Conservation (phyloP, 352 stramenopile species). For the Pythium phragmiticola region DNA sequence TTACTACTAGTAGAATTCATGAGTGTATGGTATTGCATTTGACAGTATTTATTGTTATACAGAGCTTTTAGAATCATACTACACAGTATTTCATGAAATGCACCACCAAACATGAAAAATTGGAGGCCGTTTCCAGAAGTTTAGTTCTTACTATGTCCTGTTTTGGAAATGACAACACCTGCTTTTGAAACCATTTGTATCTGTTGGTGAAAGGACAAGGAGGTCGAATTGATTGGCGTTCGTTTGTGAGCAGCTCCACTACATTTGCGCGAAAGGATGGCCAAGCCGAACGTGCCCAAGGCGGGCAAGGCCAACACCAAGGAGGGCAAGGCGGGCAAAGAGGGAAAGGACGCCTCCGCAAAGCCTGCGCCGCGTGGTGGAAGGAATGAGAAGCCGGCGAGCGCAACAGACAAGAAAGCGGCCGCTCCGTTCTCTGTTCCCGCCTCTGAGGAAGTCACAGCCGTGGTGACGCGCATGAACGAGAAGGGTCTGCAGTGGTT, state of each 20-base stretch:
- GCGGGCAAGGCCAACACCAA: conserved; percentile 8
- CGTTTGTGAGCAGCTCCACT: conserved; percentile 9
- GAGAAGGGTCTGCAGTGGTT: conserved; percentile 31
- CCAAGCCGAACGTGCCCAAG: conserved; percentile 22
- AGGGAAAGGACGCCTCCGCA: not conserved
- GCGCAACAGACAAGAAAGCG: conserved; percentile 10
- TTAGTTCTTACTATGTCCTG: conserved; percentile 4
- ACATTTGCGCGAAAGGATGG: conserved; percentile 15
- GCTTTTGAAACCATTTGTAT: conserved; percentile 11
- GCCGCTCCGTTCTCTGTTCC: conserved; percentile 2
- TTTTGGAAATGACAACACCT: conserved; percentile 4
- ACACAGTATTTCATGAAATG: too few relatives aligned
- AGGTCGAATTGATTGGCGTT: conserved; percentile 28
- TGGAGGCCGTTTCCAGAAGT: not conserved
- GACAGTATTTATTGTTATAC: too few relatives aligned
- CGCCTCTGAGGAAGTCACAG: conserved; percentile 17
- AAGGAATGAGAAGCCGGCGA: conserved; percentile 9
- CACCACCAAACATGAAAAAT: too few relatives aligned
- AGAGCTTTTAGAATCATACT: too few relatives aligned
- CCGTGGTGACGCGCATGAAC: conserved; percentile 31
- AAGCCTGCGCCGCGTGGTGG: conserved; percentile 14
- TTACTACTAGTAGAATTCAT: too few relatives aligned
- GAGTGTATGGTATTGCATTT: too few relatives aligned
- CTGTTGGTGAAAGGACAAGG: conserved; percentile 28
- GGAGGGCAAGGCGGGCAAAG: conserved; percentile 2